These are phyloP conservation scores for Aureobasidium sp. DNA, from an alignment of 2,329 filamentous ascomycete species.

Conservation along the genomic window DNA sequence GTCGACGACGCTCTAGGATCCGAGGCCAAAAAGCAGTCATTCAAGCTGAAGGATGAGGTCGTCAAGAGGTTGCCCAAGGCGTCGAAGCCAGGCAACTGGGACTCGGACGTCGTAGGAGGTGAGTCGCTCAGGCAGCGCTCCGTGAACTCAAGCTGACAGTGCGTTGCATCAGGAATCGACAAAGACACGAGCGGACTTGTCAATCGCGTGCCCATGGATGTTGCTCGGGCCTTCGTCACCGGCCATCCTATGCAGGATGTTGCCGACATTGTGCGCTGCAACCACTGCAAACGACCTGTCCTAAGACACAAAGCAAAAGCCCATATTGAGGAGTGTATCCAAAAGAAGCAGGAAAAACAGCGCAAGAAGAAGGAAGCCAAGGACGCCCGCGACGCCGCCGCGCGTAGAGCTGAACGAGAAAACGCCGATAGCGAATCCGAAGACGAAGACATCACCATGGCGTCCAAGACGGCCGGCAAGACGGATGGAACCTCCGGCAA, in stretches of 20 bases:
- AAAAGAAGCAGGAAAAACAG: constrained; percentile 65
- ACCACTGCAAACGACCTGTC: constrained; percentile 87
- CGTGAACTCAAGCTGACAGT: neutral
- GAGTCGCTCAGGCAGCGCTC: neutral
- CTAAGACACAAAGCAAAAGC: constrained; percentile 66
- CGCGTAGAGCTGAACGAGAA: constrained; percentile 35
- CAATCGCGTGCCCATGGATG: constrained; percentile 64
- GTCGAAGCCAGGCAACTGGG: constrained; percentile 30
- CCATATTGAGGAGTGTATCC: constrained; percentile 78
- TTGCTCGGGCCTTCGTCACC: constrained; percentile 71
- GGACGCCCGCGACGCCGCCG: constrained; percentile 45
- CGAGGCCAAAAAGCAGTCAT: constrained; percentile 2
- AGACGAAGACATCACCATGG: constrained; percentile 20
- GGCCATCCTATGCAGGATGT: constrained; percentile 75
- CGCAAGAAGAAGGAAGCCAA: constrained; percentile 59
- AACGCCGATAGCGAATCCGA: constrained; percentile 26
- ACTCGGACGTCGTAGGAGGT: constrained; percentile 25
- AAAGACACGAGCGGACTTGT: constrained; percentile 26
- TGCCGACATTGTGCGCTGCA: constrained; percentile 73
- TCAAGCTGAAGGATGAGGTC: constrained; percentile 23
- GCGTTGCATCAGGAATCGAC: constrained; percentile 5
- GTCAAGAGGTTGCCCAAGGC: constrained; percentile 26
- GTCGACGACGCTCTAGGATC: constrained; percentile 9
- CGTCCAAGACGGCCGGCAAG: constrained; percentile 37
- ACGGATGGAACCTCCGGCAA: constrained; percentile 34